Conservation (phyloP, 306 rosid genomes). For the Astragalus membranaceus region DNA sequence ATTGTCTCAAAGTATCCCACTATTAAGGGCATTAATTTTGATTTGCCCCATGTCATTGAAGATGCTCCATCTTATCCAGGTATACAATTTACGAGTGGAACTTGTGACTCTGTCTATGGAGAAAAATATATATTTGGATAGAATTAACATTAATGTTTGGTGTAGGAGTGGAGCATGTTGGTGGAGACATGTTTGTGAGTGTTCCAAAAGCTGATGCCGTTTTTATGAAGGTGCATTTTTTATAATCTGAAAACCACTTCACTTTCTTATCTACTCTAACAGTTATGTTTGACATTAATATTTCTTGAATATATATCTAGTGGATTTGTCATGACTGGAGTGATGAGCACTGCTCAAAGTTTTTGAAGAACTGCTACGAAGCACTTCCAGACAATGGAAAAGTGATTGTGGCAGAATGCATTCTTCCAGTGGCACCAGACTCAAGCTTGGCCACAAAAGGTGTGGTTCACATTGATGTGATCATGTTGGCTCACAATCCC, state of each 20-base stretch:
- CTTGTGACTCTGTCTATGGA: too few species aligned
- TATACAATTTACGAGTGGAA: background rate
- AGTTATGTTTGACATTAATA: background rate
- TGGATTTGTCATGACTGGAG: slow-evolving; percentile 98
- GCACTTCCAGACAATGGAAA: slow-evolving; percentile 73
- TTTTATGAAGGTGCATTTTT: slow-evolving; percentile 76
- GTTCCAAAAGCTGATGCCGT: slow-evolving; percentile 84
- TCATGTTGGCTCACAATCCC: slow-evolving; percentile 84
- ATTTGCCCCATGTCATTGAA: slow-evolving; percentile 78
- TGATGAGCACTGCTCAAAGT: slow-evolving; percentile 75
- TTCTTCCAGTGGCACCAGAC: slow-evolving; percentile 83
- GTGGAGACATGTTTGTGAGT: slow-evolving; percentile 90
- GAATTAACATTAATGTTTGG: background rate
- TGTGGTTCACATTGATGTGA: slow-evolving; percentile 61
- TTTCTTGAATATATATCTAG: slow-evolving; percentile 18
- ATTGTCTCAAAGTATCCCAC: slow-evolving; percentile 77
- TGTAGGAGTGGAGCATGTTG: slow-evolving; percentile 87
- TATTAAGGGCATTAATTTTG: slow-evolving; percentile 79
- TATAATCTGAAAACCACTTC: background rate
- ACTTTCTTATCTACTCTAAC: background rate
- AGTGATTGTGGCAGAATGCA: slow-evolving; percentile 89
- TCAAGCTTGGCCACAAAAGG: slow-evolving; percentile 75
- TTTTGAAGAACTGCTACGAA: slow-evolving; percentile 72
- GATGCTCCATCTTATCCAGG: slow-evolving; percentile 77
- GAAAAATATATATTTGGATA: background rate